phyloP scores from a whole-genome alignment of 2,329 filamentous ascomycete species.

The Pseudogymnoascus sp. region DNA sequence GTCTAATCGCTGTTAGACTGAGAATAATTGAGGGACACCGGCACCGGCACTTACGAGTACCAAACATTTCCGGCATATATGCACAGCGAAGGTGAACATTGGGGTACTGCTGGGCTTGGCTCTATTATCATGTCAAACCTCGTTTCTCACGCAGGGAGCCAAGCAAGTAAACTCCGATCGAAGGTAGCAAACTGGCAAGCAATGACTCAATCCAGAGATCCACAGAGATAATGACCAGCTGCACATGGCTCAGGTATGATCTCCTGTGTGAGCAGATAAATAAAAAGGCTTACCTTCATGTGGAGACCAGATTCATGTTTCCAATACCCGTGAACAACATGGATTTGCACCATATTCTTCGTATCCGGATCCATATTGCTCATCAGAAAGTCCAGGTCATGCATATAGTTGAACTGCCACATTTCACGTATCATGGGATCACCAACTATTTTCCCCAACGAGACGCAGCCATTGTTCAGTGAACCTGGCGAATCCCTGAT shows the following conservation, averaged over 20 bases:
- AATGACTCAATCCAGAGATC: background rate
- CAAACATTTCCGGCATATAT: slow-evolving; percentile 75
- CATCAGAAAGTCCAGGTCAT: slow-evolving; percentile 53
- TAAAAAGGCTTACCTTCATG: slow-evolving; percentile 11
- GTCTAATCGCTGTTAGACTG: background rate
- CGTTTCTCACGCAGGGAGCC: background rate
- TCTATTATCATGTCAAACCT: slow-evolving; percentile 33
- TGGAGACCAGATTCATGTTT: slow-evolving; percentile 54
- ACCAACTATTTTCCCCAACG: slow-evolving; percentile 48
- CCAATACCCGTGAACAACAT: slow-evolving; percentile 57
- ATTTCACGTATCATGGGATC: slow-evolving; percentile 48
- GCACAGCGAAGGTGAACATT: slow-evolving; percentile 67
- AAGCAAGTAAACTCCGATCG: background rate
- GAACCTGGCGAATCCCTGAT: slow-evolving; percentile 43
- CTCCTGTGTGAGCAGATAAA: background rate
- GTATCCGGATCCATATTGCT: slow-evolving; percentile 46
- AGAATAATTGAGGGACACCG: slow-evolving; percentile 13
- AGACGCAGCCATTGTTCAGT: slow-evolving; percentile 48
- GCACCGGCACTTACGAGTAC: slow-evolving; percentile 60
- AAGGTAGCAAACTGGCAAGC: background rate
- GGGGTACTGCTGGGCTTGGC: slow-evolving; percentile 48
- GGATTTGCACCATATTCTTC: slow-evolving; percentile 41
- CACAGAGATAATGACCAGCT: background rate
- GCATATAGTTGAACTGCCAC: slow-evolving; percentile 49
- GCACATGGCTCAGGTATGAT: background rate